Base-by-base conservation (phyloP, 305 asterid species). In the Salvia sclarea region DNA sequence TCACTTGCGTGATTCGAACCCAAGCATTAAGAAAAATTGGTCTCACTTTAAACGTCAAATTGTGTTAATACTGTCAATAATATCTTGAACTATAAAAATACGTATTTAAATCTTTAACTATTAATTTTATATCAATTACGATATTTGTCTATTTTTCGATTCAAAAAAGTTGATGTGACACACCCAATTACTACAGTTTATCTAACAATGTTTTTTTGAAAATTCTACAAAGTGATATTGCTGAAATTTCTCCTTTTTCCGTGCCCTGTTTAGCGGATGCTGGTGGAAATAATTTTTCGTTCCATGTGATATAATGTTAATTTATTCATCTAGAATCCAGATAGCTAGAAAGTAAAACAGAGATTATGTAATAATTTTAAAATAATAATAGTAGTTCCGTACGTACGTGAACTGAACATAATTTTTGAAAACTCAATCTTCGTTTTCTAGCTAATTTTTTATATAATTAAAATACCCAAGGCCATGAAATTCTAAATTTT, bases 261-360 rank as follows among this genome's bases (percentile, higher is more conserved):
- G 10, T 66, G 85, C 70, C 83, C 68, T 75, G 75, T 72, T 76
- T 58, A 4, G 2, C 16, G 82, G 77, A 55, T 37, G 1, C 68
- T 63, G 44, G 2, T 38, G 14, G 14, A 38, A 13, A 38, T 0
- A 37, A 37, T 60, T 38, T 49, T 40, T 18, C 20, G 30, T 31
- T 48, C 10, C 65, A 45, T 59, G 69, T 60, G 66, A 30, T 40
- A 68, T 44, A 44, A 8, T 58, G 4, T 53, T 38, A 31, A 58
- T 22, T 41, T 40, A 53, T 67, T 9, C 3, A 66, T 21, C 31
- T 4, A 8, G 9, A 57, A 66, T 21, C 31, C 2, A 8, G 9
- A 57, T 16, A 16, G 0, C 21, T 3, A 3, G 8, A 64, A 38
- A 47, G 24, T 21, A 20, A 12, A 33, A 16, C 5, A 4, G 2